A percentile compares a stretch with the other conserved stretches of the same genome.
Conservation (phyloP, 805 yeast genomes). For the Candida oleophila region DNA sequence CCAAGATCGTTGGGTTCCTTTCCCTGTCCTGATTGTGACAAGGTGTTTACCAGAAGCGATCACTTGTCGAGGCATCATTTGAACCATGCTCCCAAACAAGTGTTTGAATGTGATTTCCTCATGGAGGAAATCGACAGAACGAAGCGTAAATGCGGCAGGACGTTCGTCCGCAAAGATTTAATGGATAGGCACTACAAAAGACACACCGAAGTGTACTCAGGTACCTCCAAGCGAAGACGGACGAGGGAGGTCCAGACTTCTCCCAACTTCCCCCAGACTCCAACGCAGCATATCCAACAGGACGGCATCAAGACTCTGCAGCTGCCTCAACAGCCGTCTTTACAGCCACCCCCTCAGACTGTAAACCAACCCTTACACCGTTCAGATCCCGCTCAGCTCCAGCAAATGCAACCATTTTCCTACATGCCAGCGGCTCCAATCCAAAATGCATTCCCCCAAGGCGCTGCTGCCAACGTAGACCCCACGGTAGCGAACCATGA, state of each 20-base stretch:
- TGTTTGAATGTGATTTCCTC: slow-evolving; percentile 54
- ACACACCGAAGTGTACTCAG: slow-evolving; percentile 17
- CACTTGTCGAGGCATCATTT: slow-evolving; percentile 64
- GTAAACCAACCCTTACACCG: no score
- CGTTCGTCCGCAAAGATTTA: slow-evolving; percentile 63
- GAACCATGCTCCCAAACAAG: slow-evolving; percentile 53
- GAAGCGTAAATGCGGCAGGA: slow-evolving; percentile 51
- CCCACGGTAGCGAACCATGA: not conserved
- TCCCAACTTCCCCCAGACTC: not conserved
- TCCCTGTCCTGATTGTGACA: slow-evolving; percentile 46
- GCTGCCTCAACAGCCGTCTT: not conserved
- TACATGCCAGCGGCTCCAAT: not conserved
- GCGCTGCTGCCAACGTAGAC: not conserved
- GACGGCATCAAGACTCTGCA: not conserved
- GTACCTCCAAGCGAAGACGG: slow-evolving; percentile 2
- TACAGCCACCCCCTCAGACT: no score
- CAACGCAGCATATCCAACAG: not conserved
- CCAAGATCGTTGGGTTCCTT: slow-evolving; percentile 30
- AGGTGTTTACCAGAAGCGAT: slow-evolving; percentile 59
- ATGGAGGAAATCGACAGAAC: slow-evolving; percentile 39
- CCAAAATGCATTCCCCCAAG: not conserved
- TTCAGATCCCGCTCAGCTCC: not conserved
- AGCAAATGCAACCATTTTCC: not conserved
- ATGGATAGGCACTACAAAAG: slow-evolving; percentile 39
- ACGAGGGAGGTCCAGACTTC: slow-evolving; percentile 3